Percentiles rank a stretch among this genome's conserved stretches.
These are phyloP conservation scores for Nyssa sinensis DNA, from an alignment of 148 eudicot genomes.

Conservation along the genomic window DNA sequence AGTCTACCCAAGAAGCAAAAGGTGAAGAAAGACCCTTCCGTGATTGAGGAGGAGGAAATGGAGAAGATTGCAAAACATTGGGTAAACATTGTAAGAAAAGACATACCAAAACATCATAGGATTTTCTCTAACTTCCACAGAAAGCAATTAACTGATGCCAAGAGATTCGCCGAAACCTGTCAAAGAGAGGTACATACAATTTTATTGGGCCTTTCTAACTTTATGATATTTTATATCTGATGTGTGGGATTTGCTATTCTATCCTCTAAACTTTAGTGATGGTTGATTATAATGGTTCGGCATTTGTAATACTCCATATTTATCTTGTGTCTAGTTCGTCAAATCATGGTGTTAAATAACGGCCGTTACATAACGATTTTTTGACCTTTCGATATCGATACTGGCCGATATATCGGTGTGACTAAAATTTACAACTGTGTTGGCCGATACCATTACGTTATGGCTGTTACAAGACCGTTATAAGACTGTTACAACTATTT, in stretches of 20 bases:
- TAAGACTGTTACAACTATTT: too few relatives aligned
- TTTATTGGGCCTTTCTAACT: neutral
- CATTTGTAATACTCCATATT: neutral
- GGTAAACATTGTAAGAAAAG: slow-evolving; percentile 80
- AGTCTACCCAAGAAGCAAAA: slow-evolving; percentile 72
- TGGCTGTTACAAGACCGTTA: too few relatives aligned
- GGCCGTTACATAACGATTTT: too few relatives aligned
- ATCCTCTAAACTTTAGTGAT: too few relatives aligned
- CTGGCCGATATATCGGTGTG: too few relatives aligned
- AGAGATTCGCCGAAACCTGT: slow-evolving; percentile 83
- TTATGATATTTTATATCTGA: neutral
- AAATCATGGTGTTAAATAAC: too few relatives aligned
- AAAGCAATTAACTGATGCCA: slow-evolving; percentile 78
- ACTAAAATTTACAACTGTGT: too few relatives aligned
- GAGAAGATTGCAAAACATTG: slow-evolving; percentile 83
- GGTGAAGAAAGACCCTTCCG: slow-evolving; percentile 67
- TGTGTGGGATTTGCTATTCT: neutral
- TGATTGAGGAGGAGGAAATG: slow-evolving; percentile 82
- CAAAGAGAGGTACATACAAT: slow-evolving; percentile 81
- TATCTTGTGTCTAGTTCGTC: neutral
- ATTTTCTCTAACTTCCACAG: slow-evolving; percentile 56
- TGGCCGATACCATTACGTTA: too few relatives aligned
- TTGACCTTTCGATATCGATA: too few relatives aligned
- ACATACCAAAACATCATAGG: slow-evolving; percentile 77
- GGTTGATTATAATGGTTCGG: neutral